Percentiles rank a stretch among this genome's conserved stretches.
Evolutionary conservation across 345 rosid genomes (phyloP).

Genomic region (Clarkia xantiana): DNA sequence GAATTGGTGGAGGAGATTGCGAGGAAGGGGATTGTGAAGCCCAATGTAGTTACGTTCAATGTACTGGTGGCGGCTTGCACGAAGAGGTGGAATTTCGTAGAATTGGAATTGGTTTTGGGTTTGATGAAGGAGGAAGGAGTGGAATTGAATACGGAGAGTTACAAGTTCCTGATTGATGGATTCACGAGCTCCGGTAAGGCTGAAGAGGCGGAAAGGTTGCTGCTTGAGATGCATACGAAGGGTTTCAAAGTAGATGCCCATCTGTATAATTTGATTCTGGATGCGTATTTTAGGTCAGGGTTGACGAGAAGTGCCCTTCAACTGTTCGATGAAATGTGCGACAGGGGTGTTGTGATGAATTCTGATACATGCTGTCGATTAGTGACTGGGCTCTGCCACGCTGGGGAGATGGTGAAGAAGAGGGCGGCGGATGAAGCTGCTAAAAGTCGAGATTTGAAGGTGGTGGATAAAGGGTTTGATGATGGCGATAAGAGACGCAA

Average conservation of each 20-base stretch:
- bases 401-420: conserved; percentile 16
- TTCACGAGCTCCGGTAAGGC: conserved; percentile 28
- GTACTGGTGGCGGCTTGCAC: conserved; percentile 31
- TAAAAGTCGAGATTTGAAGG: conserved; percentile 16
- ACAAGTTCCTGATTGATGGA: conserved; percentile 31
- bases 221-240: conserved; percentile 27
- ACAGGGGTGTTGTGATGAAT: conserved; percentile 19
- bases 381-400: conserved; percentile 27
- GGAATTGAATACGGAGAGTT: conserved; percentile 17
- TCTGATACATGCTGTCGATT: conserved; percentile 30
- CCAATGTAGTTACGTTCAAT: conserved; percentile 31
- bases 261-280: conserved; percentile 30
- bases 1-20: conserved; percentile 28
- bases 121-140: conserved; percentile 32
- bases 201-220: conserved; percentile 33
- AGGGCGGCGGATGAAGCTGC: conserved; percentile 15
- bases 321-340: conserved; percentile 24
- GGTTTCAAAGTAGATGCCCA: conserved; percentile 25
- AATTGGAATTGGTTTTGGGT: conserved; percentile 25
- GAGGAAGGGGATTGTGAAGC: conserved; percentile 18
- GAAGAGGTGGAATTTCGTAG: conserved; percentile 40
- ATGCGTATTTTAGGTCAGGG: conserved; percentile 19
- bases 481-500: no score
- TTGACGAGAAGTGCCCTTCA: conserved; percentile 18
- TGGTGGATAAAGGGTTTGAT: conserved; percentile 12